Evolutionary conservation across 164 flowering plant species (phyloP).

Genomic region (Nymphaea colorata): DNA sequence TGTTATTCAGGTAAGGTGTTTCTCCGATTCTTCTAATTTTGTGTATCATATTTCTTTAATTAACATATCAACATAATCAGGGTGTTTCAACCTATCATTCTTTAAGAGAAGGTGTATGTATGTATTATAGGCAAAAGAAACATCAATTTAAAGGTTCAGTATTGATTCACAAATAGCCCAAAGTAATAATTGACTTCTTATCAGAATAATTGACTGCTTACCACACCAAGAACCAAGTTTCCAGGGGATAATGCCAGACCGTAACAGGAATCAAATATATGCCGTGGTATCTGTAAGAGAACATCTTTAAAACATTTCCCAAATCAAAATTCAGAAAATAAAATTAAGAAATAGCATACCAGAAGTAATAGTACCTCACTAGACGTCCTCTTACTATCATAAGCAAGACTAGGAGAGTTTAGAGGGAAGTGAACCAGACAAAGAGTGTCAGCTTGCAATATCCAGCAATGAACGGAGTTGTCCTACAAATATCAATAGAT

Average conservation of each 20-base stretch:
- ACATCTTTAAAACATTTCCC: not conserved
- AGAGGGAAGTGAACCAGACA: slow-evolving; percentile 51
- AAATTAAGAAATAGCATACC: slow-evolving; percentile 1
- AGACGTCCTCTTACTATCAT: slow-evolving; percentile 16
- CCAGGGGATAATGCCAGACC: slow-evolving; percentile 82
- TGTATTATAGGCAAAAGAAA: not conserved
- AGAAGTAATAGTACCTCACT: slow-evolving; percentile 39
- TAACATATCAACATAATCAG: too few species aligned
- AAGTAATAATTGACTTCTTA: not conserved
- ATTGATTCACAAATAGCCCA: too few species aligned
- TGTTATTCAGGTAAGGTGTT: too few species aligned
- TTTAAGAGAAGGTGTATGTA: not conserved
- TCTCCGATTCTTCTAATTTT: too few species aligned
- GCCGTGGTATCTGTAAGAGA: slow-evolving; percentile 45
- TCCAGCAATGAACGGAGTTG: slow-evolving; percentile 63
- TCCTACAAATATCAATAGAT: slow-evolving; percentile 28
- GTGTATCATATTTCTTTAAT: too few species aligned
- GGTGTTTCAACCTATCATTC: too few species aligned
- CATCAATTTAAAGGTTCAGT: not conserved
- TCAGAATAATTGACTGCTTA: slow-evolving; percentile 15
- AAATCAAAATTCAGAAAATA: not conserved
- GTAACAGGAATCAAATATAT: slow-evolving; percentile 52
- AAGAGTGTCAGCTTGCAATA: slow-evolving; percentile 29
- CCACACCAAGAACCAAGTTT: slow-evolving; percentile 74
- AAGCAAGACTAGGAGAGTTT: slow-evolving; percentile 26